Evolutionary conservation across 352 stramenopile genomes (phyloP), one percentile per base, ranked within the genome.

Genomic region (Pythium monospermum): DNA sequence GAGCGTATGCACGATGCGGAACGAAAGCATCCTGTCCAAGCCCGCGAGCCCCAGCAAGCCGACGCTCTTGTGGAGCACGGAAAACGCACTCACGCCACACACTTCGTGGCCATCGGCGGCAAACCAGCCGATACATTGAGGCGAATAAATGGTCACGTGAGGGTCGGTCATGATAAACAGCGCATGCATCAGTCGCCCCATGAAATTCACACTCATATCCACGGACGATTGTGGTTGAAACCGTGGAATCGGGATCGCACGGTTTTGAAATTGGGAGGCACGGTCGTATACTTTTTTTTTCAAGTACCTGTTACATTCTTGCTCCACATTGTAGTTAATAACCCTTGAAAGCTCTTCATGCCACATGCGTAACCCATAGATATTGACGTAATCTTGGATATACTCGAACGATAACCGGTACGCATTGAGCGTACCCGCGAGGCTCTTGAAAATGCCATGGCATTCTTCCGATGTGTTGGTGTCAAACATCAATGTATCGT

Each of bases 251-350:
- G 93, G 92, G 31, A 97, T 95, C 28, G 89, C 85, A 22, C 83
- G 83, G 27, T 76, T 97, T 57, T 97, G 91, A 51, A 88, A 97
- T 58, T 94, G 86, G 5, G 87, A 97, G 13, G 85, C 74, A 21
- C 77, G 69, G 57, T 96, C 87, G 52, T 96, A 91, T 23, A 97
- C 88, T 50, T 97, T 97, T 58, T 97, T 97, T 64, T 96, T 96
- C 36, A 98, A 51, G 59, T 97, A 98, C 8, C 91, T 91, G 59
- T 98, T 97, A 74, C 83, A 93, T 65, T 98, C 94, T 50, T 97
- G 87, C 63, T 98, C 93, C n/a, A 97, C 84, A 41, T 98, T 97
- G 71, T 96, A 98, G 50, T 94, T 96, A 53, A 98, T 96, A 53
- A 98, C 95, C 16, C 94, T 87, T 22, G 76, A 87, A 16, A 98